These are phyloP conservation scores for Rhizophagus clarus DNA, from an alignment of 192 early-diverging fungal species.

Conservation along the genomic window DNA sequence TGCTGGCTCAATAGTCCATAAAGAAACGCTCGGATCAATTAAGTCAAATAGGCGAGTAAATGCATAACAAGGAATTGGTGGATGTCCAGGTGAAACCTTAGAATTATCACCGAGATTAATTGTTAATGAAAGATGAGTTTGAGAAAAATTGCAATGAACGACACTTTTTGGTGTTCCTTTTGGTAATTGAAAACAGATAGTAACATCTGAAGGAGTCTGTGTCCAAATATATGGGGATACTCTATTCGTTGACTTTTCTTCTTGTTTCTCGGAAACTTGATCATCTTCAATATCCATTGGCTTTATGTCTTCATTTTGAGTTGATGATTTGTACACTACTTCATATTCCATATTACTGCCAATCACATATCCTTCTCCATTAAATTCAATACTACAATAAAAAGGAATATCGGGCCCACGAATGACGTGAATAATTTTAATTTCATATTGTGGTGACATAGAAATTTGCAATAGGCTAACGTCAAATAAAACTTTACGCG, in stretches of 20 bases:
- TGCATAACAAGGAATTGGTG: conserved; percentile 30
- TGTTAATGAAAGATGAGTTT: conserved; percentile 48
- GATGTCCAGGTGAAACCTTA: not conserved
- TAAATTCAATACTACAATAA: conserved; percentile 48
- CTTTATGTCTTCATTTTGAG: conserved; percentile 31
- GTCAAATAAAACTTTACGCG: conserved; percentile 31
- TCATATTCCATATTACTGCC: conserved; percentile 43
- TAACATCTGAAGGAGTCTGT: conserved; percentile 66
- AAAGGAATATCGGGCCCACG: conserved; percentile 55
- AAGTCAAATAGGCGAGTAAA: conserved; percentile 41
- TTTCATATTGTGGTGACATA: not conserved
- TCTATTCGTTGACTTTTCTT: not conserved
- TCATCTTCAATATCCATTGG: conserved; percentile 31
- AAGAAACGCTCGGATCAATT: conserved; percentile 58
- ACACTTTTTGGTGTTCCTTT: conserved; percentile 51
- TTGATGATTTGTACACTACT: conserved; percentile 30
- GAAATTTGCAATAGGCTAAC: conserved; percentile 21
- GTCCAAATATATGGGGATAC: conserved; percentile 66
- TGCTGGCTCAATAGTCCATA: conserved; percentile 68
- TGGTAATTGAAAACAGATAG: conserved; percentile 63
- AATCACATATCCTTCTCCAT: conserved; percentile 46
- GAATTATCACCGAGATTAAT: conserved; percentile 38
- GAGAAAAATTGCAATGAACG: conserved; percentile 60
- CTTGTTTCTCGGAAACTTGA: conserved; percentile 13
- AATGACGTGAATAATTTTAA: conserved; percentile 39